Evolutionary conservation across 352 stramenopile species (phyloP).

Genomic region (Phytophthora chlamydospora): DNA sequence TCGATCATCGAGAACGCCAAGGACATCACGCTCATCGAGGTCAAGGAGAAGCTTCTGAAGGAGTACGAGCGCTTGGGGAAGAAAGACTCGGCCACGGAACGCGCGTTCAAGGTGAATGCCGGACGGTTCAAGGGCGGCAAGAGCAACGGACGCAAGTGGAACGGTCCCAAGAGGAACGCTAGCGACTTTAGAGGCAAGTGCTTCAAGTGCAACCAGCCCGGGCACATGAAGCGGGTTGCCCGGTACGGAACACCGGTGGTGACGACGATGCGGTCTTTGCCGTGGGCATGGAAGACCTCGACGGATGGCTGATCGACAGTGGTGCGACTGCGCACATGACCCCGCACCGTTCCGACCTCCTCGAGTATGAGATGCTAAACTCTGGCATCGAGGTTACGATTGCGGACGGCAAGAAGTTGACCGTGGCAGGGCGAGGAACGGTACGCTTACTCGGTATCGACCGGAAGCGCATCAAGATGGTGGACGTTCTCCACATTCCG

Average conservation of each 20-base stretch:
- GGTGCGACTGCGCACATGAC: slow-evolving; percentile 21
- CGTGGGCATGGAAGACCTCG: background rate
- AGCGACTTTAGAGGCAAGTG: slow-evolving; percentile 6
- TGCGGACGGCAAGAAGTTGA: slow-evolving; percentile 19
- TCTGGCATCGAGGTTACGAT: slow-evolving; percentile 25
- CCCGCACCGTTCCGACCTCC: background rate
- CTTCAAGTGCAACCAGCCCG: slow-evolving; percentile 3
- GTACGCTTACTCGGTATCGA: slow-evolving; percentile 1
- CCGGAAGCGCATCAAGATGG: slow-evolving; percentile 1
- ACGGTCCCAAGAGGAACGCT: background rate
- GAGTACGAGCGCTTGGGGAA: slow-evolving; percentile 1
- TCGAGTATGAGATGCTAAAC: background rate
- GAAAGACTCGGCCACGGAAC: slow-evolving; percentile 1
- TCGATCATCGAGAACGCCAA: background rate
- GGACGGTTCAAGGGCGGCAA: background rate
- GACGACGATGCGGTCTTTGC: slow-evolving; percentile 10
- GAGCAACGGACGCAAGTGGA: slow-evolving; percentile 3
- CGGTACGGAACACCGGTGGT: background rate
- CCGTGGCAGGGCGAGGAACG: slow-evolving; percentile 14
- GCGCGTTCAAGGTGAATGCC: slow-evolving; percentile 3
- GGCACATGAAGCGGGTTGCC: slow-evolving; percentile 10
- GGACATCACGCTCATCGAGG: background rate
- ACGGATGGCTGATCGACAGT: slow-evolving; percentile 20
- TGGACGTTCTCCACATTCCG: slow-evolving; percentile 17
- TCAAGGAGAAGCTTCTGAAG: background rate